Evolutionary conservation across 2,329 filamentous ascomycete genomes (phyloP), one percentile per base, ranked within the genome.

Genomic region (Chaetoscypha palmicola): DNA sequence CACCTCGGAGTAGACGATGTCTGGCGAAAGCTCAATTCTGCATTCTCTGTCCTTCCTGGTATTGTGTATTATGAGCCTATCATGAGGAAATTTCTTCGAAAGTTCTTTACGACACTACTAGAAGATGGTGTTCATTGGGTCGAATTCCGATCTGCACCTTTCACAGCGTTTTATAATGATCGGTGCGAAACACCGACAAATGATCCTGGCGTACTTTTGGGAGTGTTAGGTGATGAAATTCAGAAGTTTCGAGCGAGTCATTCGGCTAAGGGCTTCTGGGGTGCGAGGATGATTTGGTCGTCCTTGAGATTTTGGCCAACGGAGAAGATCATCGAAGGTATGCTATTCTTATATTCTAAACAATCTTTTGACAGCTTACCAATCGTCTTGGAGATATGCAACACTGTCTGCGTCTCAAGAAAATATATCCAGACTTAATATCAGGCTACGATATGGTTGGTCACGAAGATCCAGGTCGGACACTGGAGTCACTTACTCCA

Each of bases 41-140:
- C 80, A 49, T 94, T 94, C 63, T 64, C 73, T 2, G 74, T 88
- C 2, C 72, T 90, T 30, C 76, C 76, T 17, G 81, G 80, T 11
- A 74, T 94, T 34, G 71, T 94, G 31, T 85, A 83, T 64, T 94
- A 94, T 65, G 90, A 95, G 64, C 89, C 89, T 11, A 85, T 96
- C 50, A 88, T 84, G 65, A 77, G 88, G n/a, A 69, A 71, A 17
- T 92, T 87, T 57, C 65, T 95, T 38, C 76, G 74, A 14, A 74
- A 76, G 16, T 69, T 96, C 49, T 77, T 92, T 60, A 68, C 67
- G 33, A 73, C 82, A 32, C 70, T 95, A 12, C 70, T 79, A 11
- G 76, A 77, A 3, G 90, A 97, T 60, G 87, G 87, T 3, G 77
- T 95, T 21, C 77, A 72, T 56, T 96, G 87, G 73, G 84, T 83